Conservation (phyloP, 345 rosid species). For the Hirschfeldia incana region DNA sequence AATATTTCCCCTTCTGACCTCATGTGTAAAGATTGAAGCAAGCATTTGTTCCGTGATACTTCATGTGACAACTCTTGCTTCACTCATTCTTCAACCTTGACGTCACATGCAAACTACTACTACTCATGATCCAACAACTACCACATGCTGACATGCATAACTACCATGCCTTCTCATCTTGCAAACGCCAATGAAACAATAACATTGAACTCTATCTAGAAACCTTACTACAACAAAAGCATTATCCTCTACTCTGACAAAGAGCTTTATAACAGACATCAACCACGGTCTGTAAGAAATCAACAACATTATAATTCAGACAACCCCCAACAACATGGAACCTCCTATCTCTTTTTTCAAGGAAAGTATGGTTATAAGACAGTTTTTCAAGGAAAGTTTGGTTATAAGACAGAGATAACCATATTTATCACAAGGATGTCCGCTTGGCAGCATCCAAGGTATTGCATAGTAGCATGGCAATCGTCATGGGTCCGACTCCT, state of each 20-base stretch:
- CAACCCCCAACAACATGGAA: too few species aligned
- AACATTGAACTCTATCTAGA: background rate
- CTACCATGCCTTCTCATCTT: conserved; percentile 2
- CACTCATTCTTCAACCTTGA: background rate
- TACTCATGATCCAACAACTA: background rate
- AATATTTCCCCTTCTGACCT: background rate
- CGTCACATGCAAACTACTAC: background rate
- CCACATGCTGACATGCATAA: conserved; percentile 8
- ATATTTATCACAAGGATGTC: conserved; percentile 9
- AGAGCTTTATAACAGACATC: conserved; percentile 3
- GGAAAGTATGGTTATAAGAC: background rate
- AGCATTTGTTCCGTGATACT: conserved; percentile 5
- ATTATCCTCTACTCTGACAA: background rate
- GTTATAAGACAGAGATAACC: conserved; percentile 22
- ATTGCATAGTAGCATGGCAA: conserved; percentile 85
- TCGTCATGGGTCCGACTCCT: conserved; percentile 91
- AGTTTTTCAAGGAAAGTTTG: background rate
- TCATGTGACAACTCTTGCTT: conserved; percentile 5
- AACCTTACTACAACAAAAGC: background rate
- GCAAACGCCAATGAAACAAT: background rate
- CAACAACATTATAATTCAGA: background rate
- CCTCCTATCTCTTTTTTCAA: too few species aligned
- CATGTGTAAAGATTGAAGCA: background rate
- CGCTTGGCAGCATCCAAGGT: conserved; percentile 79
- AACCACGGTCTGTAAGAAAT: background rate